Conservation (phyloP, 2,329 filamentous ascomycete genomes). For the Botrytis tulipae region DNA sequence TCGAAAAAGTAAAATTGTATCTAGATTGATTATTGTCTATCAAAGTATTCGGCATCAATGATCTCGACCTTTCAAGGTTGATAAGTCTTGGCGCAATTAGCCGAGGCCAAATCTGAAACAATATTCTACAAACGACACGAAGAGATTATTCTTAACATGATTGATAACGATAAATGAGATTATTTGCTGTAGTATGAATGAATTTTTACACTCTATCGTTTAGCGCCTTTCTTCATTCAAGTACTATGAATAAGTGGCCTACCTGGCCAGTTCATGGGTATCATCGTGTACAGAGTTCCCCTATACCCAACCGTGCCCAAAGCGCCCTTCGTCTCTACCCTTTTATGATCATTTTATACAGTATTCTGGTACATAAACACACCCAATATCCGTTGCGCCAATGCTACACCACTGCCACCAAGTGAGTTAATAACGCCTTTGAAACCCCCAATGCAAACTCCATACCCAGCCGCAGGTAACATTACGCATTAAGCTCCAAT, state of each 20-base stretch:
- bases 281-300: constrained; percentile 31
- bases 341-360: constrained; percentile 28
- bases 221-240: not conserved
- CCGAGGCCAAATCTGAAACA: not conserved
- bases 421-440: constrained; percentile 14
- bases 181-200: not conserved
- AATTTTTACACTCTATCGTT: not conserved
- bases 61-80: not conserved
- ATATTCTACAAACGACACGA: too few relatives aligned
- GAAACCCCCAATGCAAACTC: constrained; percentile 25
- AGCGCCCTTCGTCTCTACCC: constrained; percentile 25
- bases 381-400: constrained; percentile 25
- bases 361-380: constrained; percentile 25
- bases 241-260: constrained; percentile 5
- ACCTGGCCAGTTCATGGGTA: constrained; percentile 28
- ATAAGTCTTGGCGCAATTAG: not conserved
- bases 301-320: constrained; percentile 22
- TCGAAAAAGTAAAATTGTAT: not conserved
- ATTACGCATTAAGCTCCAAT: constrained; percentile 30
- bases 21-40: not conserved
- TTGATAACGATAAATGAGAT: not conserved
- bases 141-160: not conserved
- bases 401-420: constrained; percentile 22
- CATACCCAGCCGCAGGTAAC: constrained; percentile 25
- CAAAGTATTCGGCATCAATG: not conserved